Evolutionary conservation across 768 basidiomycete species (phyloP).

Genomic region (Strobilomyces dryophilus): DNA sequence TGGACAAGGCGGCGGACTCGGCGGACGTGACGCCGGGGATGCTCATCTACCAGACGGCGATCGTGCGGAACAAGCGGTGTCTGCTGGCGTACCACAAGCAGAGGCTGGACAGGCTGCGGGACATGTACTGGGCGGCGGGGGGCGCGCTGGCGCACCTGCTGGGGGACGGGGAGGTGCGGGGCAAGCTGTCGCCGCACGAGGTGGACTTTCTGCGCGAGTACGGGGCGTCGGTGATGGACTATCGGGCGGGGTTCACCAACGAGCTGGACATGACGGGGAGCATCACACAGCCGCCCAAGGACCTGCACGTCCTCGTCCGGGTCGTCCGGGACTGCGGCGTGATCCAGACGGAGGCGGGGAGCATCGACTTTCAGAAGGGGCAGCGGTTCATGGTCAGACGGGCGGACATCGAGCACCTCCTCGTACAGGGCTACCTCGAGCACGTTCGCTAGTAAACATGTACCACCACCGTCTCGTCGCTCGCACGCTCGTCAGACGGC

Average conservation of each 20-base stretch:
- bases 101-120: conserved; percentile 75
- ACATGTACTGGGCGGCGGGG: conserved; percentile 87
- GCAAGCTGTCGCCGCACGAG: conserved; percentile 74
- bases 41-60: conserved; percentile 84
- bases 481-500: neutral
- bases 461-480: too few relatives aligned
- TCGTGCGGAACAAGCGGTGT: conserved; percentile 93
- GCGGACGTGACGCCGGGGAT: conserved; percentile 55
- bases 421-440: conserved; percentile 91
- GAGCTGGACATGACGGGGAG: conserved; percentile 85
- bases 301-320: conserved; percentile 81
- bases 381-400: conserved; percentile 86
- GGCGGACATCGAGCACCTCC: conserved; percentile 89
- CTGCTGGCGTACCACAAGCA: conserved; percentile 90
- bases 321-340: conserved; percentile 88
- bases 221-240: conserved; percentile 75
- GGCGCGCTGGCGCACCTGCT: conserved; percentile 86
- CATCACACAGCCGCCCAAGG: conserved; percentile 80
- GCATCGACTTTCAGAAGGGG: conserved; percentile 86
- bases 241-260: conserved; percentile 78
- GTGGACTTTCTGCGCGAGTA: conserved; percentile 85
- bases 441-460: conserved; percentile 42
- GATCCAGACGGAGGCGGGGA: conserved; percentile 89
- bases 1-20: conserved; percentile 54
- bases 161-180: conserved; percentile 58